Base-by-base conservation (phyloP, 371 early-diverging fungal genomes). In the Circinella minor region DNA sequence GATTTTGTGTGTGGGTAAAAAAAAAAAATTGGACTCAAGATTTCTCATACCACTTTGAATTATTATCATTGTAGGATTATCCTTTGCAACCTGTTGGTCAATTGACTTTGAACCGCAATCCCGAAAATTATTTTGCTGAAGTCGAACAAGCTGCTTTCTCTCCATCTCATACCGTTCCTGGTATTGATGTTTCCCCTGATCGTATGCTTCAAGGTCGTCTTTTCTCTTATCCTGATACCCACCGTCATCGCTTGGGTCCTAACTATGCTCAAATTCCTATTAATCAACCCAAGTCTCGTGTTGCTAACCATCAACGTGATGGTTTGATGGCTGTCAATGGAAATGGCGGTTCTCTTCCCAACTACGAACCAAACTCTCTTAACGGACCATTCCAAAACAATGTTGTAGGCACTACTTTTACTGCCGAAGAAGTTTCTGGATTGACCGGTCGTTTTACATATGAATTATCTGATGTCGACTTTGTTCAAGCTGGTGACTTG, bases 91-190 rank as follows among this genome's bases (percentile, higher is more conserved):
- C 85, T 81, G 88, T 94, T 38, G 94, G 94, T 39, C 86, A 86
- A 72, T 77, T 94, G 85, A 85, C 85, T 11, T 81, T 94, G 70
- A 85, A 92, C 84, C 86, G 89, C 73, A 92, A 91, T 80, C 91
- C 91, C 36, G 89, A 88, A 69, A 91, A 94, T 83, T 93, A 89
- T 87, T 92, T 92, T 84, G 91, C 93, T 70, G 93, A 94, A 73
- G 85, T 84, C 54, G 94, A 93, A 78, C 94, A 94, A 82, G 84
- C 87, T 8, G 93, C 92, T n/a, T 93, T 93, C 85, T 86, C 85
- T 60, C 90, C 92, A 37, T 84, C 89, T 48, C 83, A 88, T 78
- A 78, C 91, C 77, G 90, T 92, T 36, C 93, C 92, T 27, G 94
- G 94, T 66, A 91, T 94, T 71, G 91, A 88, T 11, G 74, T 87